These are phyloP conservation scores for Pestalotiopsis fici DNA, from an alignment of 2,329 filamentous ascomycete species.

Conservation along the genomic window DNA sequence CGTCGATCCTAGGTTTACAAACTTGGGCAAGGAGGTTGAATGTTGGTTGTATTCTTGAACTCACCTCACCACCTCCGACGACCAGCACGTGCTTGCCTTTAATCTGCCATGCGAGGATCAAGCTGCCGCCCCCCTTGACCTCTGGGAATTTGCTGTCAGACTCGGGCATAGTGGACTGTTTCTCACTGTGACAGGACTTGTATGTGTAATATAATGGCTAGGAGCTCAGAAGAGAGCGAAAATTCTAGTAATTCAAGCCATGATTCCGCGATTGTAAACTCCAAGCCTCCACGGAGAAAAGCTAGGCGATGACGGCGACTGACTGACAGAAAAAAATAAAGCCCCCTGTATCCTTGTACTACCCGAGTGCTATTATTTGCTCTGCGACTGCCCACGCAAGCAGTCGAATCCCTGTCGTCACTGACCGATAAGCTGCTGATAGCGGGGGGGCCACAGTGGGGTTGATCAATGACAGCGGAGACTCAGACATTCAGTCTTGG, in stretches of 20 bases:
- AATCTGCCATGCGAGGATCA: constrained; percentile 96
- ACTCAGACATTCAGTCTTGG: background rate
- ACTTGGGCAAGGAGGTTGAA: constrained; percentile 5
- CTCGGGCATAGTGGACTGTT: background rate
- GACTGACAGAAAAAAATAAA: background rate
- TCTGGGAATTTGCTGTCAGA: constrained; percentile 63
- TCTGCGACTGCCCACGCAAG: background rate
- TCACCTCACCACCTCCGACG: constrained; percentile 90
- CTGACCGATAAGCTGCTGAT: constrained; percentile 2
- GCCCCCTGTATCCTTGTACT: background rate
- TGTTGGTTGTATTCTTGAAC: constrained; percentile 23
- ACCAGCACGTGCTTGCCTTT: constrained; percentile 87
- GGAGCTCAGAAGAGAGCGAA: background rate
- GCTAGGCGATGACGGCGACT: background rate
- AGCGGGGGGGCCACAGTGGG: background rate
- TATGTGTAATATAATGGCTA: background rate
- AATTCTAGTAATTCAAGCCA: constrained; percentile 9
- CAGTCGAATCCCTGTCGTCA: background rate
- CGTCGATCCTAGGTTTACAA: background rate
- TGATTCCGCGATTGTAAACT: background rate
- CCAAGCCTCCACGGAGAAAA: constrained; percentile 1
- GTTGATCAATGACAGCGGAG: background rate
- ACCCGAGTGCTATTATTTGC: no score
- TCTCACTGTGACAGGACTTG: constrained; percentile 16
- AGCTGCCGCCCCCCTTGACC: constrained; percentile 85